phyloP scores from a whole-genome alignment of 306 rosid genomes.

The Carpinus viminea region DNA sequence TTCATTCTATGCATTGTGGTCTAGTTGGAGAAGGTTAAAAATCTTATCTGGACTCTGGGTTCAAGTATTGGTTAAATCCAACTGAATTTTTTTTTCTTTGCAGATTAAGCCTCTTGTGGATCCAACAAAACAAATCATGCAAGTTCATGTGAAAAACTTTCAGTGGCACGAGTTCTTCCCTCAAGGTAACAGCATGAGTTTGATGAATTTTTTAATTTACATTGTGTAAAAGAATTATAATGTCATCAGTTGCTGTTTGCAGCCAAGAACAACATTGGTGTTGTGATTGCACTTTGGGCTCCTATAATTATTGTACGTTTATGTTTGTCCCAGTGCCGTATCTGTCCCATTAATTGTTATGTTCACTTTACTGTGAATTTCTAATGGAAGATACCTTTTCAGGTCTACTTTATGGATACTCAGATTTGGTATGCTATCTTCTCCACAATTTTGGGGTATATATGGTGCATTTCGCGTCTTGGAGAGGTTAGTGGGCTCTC shows the following conservation, averaged over 20 bases:
- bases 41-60: constrained; percentile 2
- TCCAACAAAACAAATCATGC: constrained; percentile 86
- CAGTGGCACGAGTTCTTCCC: constrained; percentile 97
- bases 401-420: constrained; percentile 99
- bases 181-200: constrained; percentile 53
- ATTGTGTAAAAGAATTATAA: constrained; percentile 23
- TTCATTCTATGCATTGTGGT: not conserved
- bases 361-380: constrained; percentile 15
- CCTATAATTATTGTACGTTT: constrained; percentile 86
- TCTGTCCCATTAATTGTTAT: constrained; percentile 18
- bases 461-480: constrained; percentile 93
- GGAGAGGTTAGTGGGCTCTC: constrained; percentile 80
- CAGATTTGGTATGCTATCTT: constrained; percentile 99
- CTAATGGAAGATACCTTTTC: constrained; percentile 14
- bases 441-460: constrained; percentile 86
- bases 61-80: constrained; percentile 21
- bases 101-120: constrained; percentile 92
- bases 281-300: constrained; percentile 87
- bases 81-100: constrained; percentile 28
- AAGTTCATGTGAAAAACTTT: constrained; percentile 39
- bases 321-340: constrained; percentile 19
- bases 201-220: constrained; percentile 16
- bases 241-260: constrained; percentile 46
- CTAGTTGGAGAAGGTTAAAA: not conserved
- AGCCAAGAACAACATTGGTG: constrained; percentile 85